Conservation (phyloP, 2,329 filamentous ascomycete species). For the Phyllosticta citriasiana region DNA sequence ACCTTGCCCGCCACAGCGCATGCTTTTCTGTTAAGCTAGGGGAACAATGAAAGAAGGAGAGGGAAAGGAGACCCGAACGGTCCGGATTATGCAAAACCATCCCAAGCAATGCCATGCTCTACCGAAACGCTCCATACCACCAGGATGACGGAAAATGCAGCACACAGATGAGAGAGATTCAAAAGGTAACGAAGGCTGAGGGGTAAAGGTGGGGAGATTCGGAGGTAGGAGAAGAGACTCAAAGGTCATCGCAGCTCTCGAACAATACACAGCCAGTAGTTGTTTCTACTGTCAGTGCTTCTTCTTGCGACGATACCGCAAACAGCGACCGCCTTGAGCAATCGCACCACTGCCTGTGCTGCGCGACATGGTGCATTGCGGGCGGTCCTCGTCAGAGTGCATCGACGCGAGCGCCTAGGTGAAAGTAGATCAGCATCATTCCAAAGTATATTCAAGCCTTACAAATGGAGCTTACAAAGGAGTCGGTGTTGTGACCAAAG, state of each 20-base stretch:
- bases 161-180: neutral
- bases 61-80: neutral
- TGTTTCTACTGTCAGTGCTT: neutral
- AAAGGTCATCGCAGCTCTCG: neutral
- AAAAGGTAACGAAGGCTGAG: neutral
- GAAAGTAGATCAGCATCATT: neutral
- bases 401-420: conserved; percentile 72
- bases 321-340: conserved; percentile 45
- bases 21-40: neutral
- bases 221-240: neutral
- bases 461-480: conserved; percentile 42
- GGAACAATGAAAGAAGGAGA: neutral
- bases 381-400: conserved; percentile 64
- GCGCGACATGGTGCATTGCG: conserved; percentile 82
- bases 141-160: neutral
- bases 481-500: conserved; percentile 94
- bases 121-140: neutral
- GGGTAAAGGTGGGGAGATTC: neutral
- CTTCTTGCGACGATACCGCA: conserved; percentile 23
- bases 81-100: neutral
- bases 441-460: neutral
- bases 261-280: neutral
- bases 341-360: conserved; percentile 44
- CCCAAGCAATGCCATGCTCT: neutral
- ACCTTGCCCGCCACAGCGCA: neutral